Evolutionary conservation across 495 filamentous ascomycete genomes (phyloP).

Genomic region (Penicillium ucsense): DNA sequence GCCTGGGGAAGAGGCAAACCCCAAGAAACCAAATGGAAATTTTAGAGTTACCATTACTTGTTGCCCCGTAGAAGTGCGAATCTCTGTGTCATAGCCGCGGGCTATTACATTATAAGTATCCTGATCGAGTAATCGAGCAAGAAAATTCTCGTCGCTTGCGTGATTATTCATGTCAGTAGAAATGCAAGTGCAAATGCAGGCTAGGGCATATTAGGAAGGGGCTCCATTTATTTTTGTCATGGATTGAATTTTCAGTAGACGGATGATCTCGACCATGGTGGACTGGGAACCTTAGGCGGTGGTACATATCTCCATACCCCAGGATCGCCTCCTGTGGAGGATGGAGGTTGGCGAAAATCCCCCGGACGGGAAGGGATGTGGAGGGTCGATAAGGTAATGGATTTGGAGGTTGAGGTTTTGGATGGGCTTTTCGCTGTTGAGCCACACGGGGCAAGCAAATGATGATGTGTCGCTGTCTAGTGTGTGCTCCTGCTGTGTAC

Average conservation of each 20-base stretch:
- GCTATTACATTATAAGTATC: constrained; percentile 1
- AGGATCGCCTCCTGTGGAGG: neutral
- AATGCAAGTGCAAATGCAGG: too few species aligned
- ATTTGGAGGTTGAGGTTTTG: too few species aligned
- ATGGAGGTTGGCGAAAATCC: constrained; percentile 15
- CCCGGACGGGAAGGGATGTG: constrained; percentile 9
- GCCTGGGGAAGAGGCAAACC: neutral
- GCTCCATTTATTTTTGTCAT: neutral
- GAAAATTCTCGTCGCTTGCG: too few species aligned
- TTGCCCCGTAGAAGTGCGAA: too few species aligned
- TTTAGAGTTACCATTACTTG: too few species aligned
- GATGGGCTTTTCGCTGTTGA: too few species aligned
- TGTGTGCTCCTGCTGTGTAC: too few species aligned
- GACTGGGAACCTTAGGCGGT: constrained; percentile 4
- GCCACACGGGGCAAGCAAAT: too few species aligned
- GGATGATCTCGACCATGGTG: neutral
- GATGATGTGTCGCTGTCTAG: too few species aligned
- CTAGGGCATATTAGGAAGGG: too few species aligned
- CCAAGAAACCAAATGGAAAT: neutral
- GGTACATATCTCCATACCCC: neutral
- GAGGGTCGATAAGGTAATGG: too few species aligned
- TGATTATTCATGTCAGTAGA: too few species aligned
- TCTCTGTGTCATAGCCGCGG: constrained; percentile 3
- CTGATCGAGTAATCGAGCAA: neutral
- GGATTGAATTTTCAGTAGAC: neutral